Base-by-base conservation (phyloP, 257 asterid species). In the Gardenia jasminoides region DNA sequence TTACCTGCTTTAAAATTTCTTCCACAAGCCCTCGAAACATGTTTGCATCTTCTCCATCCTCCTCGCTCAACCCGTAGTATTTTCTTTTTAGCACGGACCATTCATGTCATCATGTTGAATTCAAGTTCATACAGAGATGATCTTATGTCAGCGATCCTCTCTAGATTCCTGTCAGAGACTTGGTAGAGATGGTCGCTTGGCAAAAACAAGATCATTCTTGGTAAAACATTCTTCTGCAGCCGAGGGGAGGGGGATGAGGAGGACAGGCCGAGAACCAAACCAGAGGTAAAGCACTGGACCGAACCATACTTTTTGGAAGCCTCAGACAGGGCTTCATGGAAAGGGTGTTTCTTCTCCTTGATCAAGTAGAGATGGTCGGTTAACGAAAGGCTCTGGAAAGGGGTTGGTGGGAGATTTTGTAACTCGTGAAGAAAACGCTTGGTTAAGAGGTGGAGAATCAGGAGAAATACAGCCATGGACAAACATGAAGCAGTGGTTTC, bases 221-320 rank as follows among this genome's bases (percentile, higher is more conserved):
- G 68, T 9, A 3, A 74, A 74, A 30, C 77, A 74, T 74, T 54
- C 77, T 74, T 54, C 33, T 9, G 67, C 67, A 31, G 67, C 68
- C 1, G 68, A 74, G 15, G 77, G 67, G 54, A 67, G 54, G 11
- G 77, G 54, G 77, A 74, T 28, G 31, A 74, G 67, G 24, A 74
- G 33, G 36, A 56, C 67, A 0, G 67, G 50, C 4, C 44, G 33
- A 7, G 67, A 73, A 22, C 77, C 77, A 7, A 73, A 73, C 77
- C 47, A 3, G 67, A 73, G 77, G 67, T 52, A 10, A 52, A 73
- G 66, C 0, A 73, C 77, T 0, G 77, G 33, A 20, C 78, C 68
- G 77, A 24, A 20, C 78, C 68, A 10, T 74, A 39, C 39, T 7
- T 56, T 24, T 10, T 74, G 22, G 54, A 64, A 3, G 56, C 68